A percentile compares a stretch with the other conserved stretches of the same genome.
These are phyloP conservation scores for Nitzschia sp. DNA, from an alignment of 108 stramenopile genomes.

Conservation along the genomic window DNA sequence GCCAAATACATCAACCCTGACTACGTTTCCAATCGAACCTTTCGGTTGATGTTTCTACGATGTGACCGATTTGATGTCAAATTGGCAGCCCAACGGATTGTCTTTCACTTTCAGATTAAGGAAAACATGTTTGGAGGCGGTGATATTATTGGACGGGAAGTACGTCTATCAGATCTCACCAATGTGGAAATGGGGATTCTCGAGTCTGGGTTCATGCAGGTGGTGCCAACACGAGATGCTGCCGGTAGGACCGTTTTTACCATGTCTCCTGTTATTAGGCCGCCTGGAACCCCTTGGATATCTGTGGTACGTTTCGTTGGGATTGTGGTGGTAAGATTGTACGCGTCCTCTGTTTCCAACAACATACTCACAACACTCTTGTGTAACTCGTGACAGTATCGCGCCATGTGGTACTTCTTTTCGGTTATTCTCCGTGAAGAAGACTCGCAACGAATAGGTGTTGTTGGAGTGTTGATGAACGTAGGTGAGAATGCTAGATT, in stretches of 20 bases:
- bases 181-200: neutral
- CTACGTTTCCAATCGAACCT: constrained; percentile 20
- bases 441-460: constrained; percentile 8
- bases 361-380: too few species aligned
- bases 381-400: neutral
- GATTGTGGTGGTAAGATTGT: too few species aligned
- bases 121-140: constrained; percentile 22
- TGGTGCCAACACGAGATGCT: neutral
- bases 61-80: constrained; percentile 29
- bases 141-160: constrained; percentile 15
- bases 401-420: neutral
- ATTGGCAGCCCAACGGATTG: constrained; percentile 4
- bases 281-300: too few species aligned
- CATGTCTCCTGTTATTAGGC: neutral
- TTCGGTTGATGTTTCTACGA: constrained; percentile 40
- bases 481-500: neutral
- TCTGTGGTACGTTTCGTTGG: too few species aligned
- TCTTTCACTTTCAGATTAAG: constrained; percentile 21
- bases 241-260: neutral
- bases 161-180: constrained; percentile 11
- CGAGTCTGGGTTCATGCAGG: neutral
- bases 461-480: constrained; percentile 4
- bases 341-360: too few species aligned
- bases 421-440: constrained; percentile 3
- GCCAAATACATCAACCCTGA: constrained; percentile 20